phyloP scores from a whole-genome alignment of 345 rosid genomes.

The Pugionium dolabratum region DNA sequence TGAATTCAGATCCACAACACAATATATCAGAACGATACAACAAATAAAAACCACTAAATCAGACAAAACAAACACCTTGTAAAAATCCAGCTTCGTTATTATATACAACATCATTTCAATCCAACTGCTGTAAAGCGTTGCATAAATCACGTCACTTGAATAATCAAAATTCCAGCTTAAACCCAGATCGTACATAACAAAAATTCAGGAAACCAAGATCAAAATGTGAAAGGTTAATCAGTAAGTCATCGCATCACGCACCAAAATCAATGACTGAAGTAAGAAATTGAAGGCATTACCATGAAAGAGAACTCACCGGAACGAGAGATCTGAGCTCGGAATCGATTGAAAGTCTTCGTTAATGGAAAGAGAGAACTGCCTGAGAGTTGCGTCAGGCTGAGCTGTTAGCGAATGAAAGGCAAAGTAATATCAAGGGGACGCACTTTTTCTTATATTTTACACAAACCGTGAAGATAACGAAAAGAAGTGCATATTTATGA shows the following conservation, averaged over 20 bases:
- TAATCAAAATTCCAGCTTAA: constrained; percentile 21
- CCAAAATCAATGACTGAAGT: background rate
- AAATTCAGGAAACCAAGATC: background rate
- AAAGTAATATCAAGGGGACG: constrained; percentile 1
- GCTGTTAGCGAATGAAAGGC: constrained; percentile 31
- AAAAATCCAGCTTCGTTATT: background rate
- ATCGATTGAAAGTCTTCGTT: background rate
- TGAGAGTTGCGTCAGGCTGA: constrained; percentile 34
- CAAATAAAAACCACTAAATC: background rate
- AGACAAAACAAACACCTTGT: background rate
- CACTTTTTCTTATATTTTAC: background rate
- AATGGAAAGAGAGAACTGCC: constrained; percentile 14
- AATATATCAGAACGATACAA: constrained; percentile 11
- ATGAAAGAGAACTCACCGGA: constrained; percentile 19
- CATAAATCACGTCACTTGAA: background rate
- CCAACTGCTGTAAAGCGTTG: background rate
- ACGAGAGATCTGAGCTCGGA: constrained; percentile 27
- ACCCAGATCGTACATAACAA: constrained; percentile 30
- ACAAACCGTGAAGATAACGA: background rate
- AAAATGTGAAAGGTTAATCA: no score
- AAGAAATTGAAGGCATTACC: constrained; percentile 14
- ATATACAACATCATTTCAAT: background rate
- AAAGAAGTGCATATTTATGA: constrained; percentile 9
- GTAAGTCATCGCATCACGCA: background rate
- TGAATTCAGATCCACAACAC: constrained; percentile 28